These are phyloP conservation scores for Aspergillus sp. DNA, from an alignment of 2,329 filamentous ascomycete species.

Conservation along the genomic window DNA sequence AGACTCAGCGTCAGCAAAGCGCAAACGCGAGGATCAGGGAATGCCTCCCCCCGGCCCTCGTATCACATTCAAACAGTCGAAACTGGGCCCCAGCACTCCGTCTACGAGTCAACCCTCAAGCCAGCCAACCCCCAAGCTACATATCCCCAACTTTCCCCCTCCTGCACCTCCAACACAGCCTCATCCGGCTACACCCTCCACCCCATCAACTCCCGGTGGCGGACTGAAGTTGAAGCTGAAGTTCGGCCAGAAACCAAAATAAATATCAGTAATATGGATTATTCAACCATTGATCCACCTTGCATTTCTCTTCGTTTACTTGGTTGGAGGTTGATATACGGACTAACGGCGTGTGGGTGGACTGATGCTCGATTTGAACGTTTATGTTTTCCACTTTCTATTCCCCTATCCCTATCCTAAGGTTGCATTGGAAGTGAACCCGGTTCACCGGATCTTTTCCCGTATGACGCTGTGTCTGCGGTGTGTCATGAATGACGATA, in stretches of 20 bases:
- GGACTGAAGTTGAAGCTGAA: constrained; percentile 45
- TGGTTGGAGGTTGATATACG: constrained; percentile 12
- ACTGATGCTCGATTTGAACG: neutral
- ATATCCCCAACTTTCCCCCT: constrained; percentile 31
- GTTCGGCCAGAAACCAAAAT: constrained; percentile 33
- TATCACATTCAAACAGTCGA: constrained; percentile 44
- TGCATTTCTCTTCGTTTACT: constrained; percentile 6
- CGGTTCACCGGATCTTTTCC: neutral
- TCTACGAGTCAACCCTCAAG: constrained; percentile 18
- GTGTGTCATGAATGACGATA: constrained; percentile 11
- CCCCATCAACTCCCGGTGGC: constrained; percentile 32
- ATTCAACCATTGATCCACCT: constrained; percentile 14
- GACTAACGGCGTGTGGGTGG: constrained; percentile 14
- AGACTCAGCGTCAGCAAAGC: constrained; percentile 28
- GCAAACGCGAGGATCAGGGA: constrained; percentile 39
- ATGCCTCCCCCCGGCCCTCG: constrained; percentile 34
- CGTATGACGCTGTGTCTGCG: neutral
- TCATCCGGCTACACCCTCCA: constrained; percentile 18
- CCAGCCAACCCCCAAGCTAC: constrained; percentile 28
- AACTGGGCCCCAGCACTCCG: constrained; percentile 27
- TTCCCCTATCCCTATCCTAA: neutral
- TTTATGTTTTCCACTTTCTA: neutral
- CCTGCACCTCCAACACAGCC: constrained; percentile 22
- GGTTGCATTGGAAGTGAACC: neutral
- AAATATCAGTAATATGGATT: constrained; percentile 10